Conservation (phyloP, 371 early-diverging fungal genomes). For the Syncephalis plumigaleata region DNA sequence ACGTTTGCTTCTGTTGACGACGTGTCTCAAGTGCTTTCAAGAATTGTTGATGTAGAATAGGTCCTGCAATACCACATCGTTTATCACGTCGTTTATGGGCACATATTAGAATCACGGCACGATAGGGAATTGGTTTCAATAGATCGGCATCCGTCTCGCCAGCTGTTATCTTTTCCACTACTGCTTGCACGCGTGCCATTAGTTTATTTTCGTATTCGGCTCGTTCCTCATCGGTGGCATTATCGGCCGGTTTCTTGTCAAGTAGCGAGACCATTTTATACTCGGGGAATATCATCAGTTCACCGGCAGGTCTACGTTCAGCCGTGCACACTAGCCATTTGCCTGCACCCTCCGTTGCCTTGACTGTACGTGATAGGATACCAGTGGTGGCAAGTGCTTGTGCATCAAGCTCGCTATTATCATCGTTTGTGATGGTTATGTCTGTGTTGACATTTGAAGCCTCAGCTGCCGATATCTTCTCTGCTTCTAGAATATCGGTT, state of each 20-base stretch:
- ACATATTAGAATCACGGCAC: constrained; percentile 47
- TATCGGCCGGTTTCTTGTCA: no score
- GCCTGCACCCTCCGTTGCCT: background rate
- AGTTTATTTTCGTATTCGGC: no score
- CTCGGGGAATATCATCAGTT: no score
- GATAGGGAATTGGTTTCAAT: constrained; percentile 17
- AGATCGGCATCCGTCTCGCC: constrained; percentile 23
- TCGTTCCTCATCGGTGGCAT: no score
- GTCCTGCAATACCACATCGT: constrained; percentile 62
- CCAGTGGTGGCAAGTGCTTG: background rate
- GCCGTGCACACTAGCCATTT: background rate
- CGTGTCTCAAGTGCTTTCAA: constrained; percentile 31
- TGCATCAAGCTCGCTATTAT: background rate
- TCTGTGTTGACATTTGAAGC: constrained; percentile 4
- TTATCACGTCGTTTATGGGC: constrained; percentile 64
- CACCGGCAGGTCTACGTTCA: no score
- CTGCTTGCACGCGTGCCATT: no score
- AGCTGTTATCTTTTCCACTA: constrained; percentile 5
- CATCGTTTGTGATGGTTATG: constrained; percentile 3
- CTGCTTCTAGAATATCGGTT: constrained; percentile 8
- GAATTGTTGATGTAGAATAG: constrained; percentile 49
- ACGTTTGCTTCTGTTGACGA: no score
- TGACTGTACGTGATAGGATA: background rate
- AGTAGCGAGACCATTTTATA: no score
- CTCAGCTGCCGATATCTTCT: constrained; percentile 5